Evolutionary conservation across 495 filamentous ascomycete species (phyloP), one percentile per base, ranked within the genome.

Genomic region (Jackrogersella minutella): DNA sequence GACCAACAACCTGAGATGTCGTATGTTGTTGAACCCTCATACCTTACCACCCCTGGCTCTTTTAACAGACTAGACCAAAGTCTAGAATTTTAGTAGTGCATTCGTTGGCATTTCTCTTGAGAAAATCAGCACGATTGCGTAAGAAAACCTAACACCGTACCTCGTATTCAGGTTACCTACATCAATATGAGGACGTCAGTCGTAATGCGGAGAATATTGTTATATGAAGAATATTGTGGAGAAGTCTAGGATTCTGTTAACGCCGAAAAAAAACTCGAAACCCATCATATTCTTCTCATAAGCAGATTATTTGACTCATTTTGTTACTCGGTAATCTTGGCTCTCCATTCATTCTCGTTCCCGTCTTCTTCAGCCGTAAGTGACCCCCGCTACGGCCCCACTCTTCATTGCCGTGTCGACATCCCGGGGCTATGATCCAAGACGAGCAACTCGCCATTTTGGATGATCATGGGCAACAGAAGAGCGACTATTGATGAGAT

Each of bases 401-500:
- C 77, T 56, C 33, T 68, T 69, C 58, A 79, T 72, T 80, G 71
- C 78, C 78, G 78, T 71, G 67, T 68, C 62, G 58, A 76, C 73
- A 66, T 70, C 68, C 68, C 68, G 68, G 54, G 39, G 9, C 31
- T 52, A n/a, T 13, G 43, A 51, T 62, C 37, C 40, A 43, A 56
- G 43, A 41, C 31, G 39, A 62, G 31, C 56, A 49, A 43, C 44
- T 36, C 44, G 50, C 43, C 26, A 36, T 37, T 51, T 65, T 58
- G 13, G 57, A 19, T 62, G 56, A 58, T 54, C 51, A 34, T 26
- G 30, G 51, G 24, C 30, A 31, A 56, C 43, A 33, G 39, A 44
- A 40, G 21, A 31, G 19, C 47, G 55, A 33, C 16, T 33, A 40
- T 26, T 40, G 17, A 24, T 9, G 41, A 44, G 33, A 50, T 47